Percentiles rank a stretch among this genome's conserved stretches.
Evolutionary conservation across 768 basidiomycete genomes (phyloP).

Genomic region (Tricholoma furcatifolium): DNA sequence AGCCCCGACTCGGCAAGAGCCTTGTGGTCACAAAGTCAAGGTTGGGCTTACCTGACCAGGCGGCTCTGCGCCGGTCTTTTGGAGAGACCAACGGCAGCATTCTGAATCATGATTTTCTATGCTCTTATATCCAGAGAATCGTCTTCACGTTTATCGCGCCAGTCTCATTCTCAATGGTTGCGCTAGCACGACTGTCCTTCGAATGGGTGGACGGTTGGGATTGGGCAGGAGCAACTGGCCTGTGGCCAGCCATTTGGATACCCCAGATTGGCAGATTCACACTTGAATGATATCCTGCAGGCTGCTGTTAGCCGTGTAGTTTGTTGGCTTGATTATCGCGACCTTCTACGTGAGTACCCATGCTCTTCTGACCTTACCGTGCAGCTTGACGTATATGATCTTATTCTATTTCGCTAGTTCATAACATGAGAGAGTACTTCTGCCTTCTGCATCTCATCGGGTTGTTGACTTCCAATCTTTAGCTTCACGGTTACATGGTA

Average conservation of each 20-base stretch:
- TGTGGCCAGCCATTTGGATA: conserved; percentile 30
- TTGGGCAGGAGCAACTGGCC: conserved; percentile 56
- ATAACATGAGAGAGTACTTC: conserved; percentile 35
- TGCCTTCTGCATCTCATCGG: background rate
- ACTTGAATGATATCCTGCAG: too few species aligned
- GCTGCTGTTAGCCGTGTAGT: conserved; percentile 43
- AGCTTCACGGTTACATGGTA: conserved; percentile 22
- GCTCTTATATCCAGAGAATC: too few species aligned
- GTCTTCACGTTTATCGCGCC: too few species aligned
- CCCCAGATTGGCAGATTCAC: background rate
- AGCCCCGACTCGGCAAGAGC: too few species aligned
- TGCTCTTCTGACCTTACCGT: background rate
- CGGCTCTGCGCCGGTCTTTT: too few species aligned
- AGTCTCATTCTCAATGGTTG: too few species aligned
- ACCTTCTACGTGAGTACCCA: conserved; percentile 43
- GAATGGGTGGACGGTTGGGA: conserved; percentile 45
- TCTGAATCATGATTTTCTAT: too few species aligned
- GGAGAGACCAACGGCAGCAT: too few species aligned
- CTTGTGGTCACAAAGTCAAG: too few species aligned
- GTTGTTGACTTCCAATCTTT: background rate
- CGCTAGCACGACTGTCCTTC: too few species aligned
- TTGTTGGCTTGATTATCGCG: conserved; percentile 60
- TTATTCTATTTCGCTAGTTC: conserved; percentile 29
- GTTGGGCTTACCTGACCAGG: too few species aligned
- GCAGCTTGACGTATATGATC: background rate